Evolutionary conservation across 2,329 filamentous ascomycete genomes (phyloP).

Genomic region (Pseudogymnoascus sp.): DNA sequence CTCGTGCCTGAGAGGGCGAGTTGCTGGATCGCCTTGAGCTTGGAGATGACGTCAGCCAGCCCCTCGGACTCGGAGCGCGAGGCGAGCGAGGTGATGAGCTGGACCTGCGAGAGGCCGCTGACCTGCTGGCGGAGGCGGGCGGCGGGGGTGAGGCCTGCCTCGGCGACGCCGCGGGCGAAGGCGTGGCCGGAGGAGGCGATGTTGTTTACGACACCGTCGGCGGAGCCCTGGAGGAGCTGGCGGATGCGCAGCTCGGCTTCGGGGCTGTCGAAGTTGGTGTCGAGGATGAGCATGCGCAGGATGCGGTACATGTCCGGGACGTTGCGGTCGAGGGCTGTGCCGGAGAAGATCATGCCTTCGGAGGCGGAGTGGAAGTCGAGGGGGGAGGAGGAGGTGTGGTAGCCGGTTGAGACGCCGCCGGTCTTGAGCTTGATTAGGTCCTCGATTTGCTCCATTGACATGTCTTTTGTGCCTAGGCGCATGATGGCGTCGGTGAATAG

Average conservation of each 20-base stretch:
- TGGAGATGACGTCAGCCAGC: conserved; percentile 66
- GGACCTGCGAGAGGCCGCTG: conserved; percentile 83
- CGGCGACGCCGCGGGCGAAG: conserved; percentile 76
- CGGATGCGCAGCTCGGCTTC: conserved; percentile 75
- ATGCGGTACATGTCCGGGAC: conserved; percentile 87
- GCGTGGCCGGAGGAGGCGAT: conserved; percentile 86
- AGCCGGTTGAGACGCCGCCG: conserved; percentile 77
- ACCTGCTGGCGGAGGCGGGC: conserved; percentile 74
- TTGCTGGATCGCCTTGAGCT: conserved; percentile 77
- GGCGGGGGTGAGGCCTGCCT: conserved; percentile 66
- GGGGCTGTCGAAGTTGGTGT: conserved; percentile 82
- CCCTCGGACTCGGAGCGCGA: conserved; percentile 61
- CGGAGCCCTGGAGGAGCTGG: conserved; percentile 76
- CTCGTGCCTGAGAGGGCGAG: conserved; percentile 63
- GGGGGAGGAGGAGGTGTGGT: conserved; percentile 75
- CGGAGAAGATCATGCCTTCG: conserved; percentile 77
- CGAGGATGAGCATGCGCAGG: conserved; percentile 67
- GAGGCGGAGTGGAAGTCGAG: conserved; percentile 59
- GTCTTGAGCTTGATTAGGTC: conserved; percentile 95
- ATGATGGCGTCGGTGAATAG: conserved; percentile 89
- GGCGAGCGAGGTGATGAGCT: conserved; percentile 72
- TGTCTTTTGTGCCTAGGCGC: conserved; percentile 80
- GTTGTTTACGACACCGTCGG: conserved; percentile 83
- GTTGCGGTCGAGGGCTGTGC: conserved; percentile 83
- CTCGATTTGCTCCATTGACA: conserved; percentile 90